Conservation (phyloP, 495 filamentous ascomycete species). For the Copromyces sp. region DNA sequence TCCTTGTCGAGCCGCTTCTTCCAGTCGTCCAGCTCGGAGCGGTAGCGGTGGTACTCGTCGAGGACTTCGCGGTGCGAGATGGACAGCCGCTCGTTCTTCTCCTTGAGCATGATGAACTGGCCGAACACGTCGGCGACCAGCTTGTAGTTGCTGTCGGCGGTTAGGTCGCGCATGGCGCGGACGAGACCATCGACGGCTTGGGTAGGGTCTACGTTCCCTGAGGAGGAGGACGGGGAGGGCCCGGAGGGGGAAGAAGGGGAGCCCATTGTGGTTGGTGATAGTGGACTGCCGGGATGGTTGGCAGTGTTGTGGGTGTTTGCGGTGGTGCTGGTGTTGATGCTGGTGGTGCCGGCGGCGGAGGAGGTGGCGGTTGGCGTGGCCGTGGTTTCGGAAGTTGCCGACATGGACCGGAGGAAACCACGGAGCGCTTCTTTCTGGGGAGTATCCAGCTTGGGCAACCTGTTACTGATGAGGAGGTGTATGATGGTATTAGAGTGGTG, state of each 20-base stretch:
- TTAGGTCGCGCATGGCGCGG: conserved; percentile 27
- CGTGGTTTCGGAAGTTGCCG: neutral
- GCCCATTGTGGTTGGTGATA: neutral
- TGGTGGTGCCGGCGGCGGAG: neutral
- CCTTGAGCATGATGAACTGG: conserved; percentile 28
- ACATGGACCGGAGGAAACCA: neutral
- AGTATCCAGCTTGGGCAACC: neutral
- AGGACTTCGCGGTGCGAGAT: conserved; percentile 24
- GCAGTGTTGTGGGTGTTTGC: neutral
- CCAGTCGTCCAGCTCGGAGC: conserved; percentile 24
- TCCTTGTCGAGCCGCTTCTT: conserved; percentile 17
- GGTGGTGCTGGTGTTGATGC: neutral
- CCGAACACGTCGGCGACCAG: conserved; percentile 29
- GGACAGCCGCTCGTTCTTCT: conserved; percentile 25
- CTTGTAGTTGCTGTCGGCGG: conserved; percentile 30
- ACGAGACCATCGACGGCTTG: conserved; percentile 27
- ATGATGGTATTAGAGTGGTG: neutral
- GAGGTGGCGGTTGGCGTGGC: neutral
- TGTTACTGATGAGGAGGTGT: neutral
- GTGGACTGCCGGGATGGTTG: neutral
- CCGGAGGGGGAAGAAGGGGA: neutral
- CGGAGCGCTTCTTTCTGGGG: neutral
- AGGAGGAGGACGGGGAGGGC: neutral
- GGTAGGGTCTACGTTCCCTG: conserved; percentile 9
- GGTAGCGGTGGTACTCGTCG: conserved; percentile 27